phyloP scores from a whole-genome alignment of 2,329 filamentous ascomycete species.

The Alternaria sp. region DNA sequence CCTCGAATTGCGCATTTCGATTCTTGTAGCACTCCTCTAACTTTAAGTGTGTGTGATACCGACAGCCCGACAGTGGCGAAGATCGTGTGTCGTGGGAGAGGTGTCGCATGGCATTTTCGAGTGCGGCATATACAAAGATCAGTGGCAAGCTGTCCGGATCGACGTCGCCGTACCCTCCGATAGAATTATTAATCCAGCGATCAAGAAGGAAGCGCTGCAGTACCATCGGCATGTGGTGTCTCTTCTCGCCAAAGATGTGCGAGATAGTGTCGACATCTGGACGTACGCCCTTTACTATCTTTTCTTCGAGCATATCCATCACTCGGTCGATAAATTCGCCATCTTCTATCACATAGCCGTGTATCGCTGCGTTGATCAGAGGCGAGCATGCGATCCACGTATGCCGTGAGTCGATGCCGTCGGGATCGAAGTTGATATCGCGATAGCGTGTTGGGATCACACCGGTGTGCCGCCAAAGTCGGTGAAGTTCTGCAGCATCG shows the following conservation, averaged over 20 bases:
- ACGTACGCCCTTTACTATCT: constrained; percentile 5
- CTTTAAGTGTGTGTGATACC: constrained; percentile 23
- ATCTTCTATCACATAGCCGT: constrained; percentile 21
- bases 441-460: background rate
- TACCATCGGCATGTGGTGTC: background rate
- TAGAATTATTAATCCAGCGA: constrained; percentile 16
- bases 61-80: constrained; percentile 1
- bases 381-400: constrained; percentile 26
- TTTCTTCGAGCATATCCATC: constrained; percentile 23
- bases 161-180: background rate
- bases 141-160: constrained; percentile 8
- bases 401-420: constrained; percentile 5
- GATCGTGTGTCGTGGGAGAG: background rate
- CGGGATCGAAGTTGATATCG: background rate
- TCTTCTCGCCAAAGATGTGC: constrained; percentile 21
- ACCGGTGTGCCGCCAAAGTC: constrained; percentile 11
- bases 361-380: constrained; percentile 28
- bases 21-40: constrained; percentile 20
- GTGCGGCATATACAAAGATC: constrained; percentile 6
- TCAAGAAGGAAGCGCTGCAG: constrained; percentile 28
- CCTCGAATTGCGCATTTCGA: background rate
- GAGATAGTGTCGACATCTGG: constrained; percentile 25
- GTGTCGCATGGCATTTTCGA: constrained; percentile 15
- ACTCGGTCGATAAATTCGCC: constrained; percentile 24
- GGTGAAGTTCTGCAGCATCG: constrained; percentile 6